These are phyloP conservation scores for Stemphylium vesicarium DNA, from an alignment of 2,329 filamentous ascomycete genomes.

Conservation along the genomic window DNA sequence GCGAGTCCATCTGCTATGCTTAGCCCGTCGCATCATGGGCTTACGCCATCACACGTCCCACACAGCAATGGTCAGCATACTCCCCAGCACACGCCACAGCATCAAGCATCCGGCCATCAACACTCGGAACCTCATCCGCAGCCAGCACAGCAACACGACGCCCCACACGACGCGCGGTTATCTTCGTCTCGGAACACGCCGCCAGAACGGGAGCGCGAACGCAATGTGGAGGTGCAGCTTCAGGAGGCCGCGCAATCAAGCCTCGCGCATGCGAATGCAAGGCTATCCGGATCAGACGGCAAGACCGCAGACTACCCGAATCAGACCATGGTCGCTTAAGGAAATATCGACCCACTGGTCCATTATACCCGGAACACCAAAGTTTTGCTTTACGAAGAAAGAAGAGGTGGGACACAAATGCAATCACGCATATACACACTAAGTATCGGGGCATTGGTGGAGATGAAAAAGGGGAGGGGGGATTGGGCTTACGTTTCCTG, in stretches of 20 bases:
- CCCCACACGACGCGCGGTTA: conserved; percentile 26
- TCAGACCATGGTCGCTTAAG: conserved; percentile 37
- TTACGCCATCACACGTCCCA: conserved; percentile 26
- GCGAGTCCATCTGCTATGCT: conserved; percentile 35
- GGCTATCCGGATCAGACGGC: conserved; percentile 19
- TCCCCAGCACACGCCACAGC: conserved; percentile 20
- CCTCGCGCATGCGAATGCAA: conserved; percentile 37
- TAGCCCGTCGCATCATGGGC: conserved; percentile 33
- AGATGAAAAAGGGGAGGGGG: not conserved
- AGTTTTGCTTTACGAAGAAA: not conserved
- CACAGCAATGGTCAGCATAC: conserved; percentile 27
- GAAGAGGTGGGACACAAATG: not conserved
- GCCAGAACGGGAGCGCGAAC: conserved; percentile 30
- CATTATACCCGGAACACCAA: not conserved
- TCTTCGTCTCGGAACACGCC: conserved; percentile 29
- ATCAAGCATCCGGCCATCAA: conserved; percentile 13
- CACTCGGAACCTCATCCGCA: conserved; percentile 4
- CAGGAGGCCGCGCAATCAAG: conserved; percentile 44
- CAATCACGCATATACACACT: not conserved
- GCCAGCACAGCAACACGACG: conserved; percentile 11
- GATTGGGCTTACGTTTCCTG: not conserved
- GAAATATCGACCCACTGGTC: not conserved
- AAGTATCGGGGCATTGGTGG: not conserved
- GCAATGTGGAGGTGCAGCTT: conserved; percentile 37
- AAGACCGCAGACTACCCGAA: conserved; percentile 29